Evolutionary conservation across 163 green algal genomes (phyloP).

Genomic region (Chlamydomonas reinhardtii): DNA sequence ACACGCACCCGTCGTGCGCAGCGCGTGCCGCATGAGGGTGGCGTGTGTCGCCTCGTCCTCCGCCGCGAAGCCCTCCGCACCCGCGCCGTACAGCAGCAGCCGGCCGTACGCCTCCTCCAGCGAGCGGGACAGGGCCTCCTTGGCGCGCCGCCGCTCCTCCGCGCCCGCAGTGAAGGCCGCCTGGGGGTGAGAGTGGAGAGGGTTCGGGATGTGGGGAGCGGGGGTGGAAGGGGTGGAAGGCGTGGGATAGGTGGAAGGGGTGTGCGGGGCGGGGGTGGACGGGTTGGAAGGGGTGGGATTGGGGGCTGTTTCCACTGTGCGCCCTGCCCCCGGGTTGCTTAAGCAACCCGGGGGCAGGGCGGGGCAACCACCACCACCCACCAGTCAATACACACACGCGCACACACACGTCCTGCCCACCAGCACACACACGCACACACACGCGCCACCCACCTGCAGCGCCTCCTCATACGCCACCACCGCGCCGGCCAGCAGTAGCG

Average conservation of each 20-base stretch:
- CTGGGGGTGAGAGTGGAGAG: not conserved
- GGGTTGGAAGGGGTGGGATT: too few relatives aligned
- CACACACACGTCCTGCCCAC: too few relatives aligned
- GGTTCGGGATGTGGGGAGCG: not conserved
- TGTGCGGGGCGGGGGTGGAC: too few relatives aligned
- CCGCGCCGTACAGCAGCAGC: conserved; percentile 77
- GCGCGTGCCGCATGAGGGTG: conserved; percentile 74
- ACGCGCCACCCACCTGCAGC: conserved; percentile 33
- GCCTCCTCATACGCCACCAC: conserved; percentile 74
- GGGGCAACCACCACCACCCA: too few relatives aligned
- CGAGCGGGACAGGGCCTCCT: conserved; percentile 57
- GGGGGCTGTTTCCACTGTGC: too few relatives aligned
- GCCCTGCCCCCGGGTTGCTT: too few relatives aligned
- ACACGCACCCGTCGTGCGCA: conserved; percentile 63
- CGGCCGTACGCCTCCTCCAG: conserved; percentile 65
- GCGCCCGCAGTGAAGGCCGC: conserved; percentile 77
- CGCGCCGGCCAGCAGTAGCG: conserved; percentile 67
- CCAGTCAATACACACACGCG: too few relatives aligned
- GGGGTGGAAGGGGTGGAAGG: not conserved
- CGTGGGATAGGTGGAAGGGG: not conserved
- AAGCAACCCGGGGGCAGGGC: too few relatives aligned
- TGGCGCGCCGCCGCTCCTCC: conserved; percentile 65
- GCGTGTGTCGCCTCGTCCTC: conserved; percentile 44
- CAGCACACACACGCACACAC: too few relatives aligned
- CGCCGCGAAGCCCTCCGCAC: conserved; percentile 63